A percentile compares a stretch with the other conserved stretches of the same genome.
Conservation (phyloP, 129 eudicot genomes). For the Erigeron canadensis region DNA sequence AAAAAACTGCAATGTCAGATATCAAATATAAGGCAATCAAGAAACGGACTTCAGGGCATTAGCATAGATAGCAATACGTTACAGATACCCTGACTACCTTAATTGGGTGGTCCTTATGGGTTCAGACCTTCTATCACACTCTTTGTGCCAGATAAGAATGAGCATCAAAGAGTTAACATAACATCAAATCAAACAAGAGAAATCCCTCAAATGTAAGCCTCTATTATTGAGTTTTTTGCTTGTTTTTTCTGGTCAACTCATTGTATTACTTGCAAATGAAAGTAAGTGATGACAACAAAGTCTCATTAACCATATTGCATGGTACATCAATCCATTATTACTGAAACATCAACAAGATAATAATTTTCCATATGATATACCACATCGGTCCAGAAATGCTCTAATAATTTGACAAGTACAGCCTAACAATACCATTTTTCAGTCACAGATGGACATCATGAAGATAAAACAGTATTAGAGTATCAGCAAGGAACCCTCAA, state of each 20-base stretch:
- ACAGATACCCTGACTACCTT: no score
- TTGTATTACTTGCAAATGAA: background rate
- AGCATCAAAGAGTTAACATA: no score
- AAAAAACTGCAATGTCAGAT: background rate
- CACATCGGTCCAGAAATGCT: background rate
- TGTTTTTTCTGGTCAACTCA: background rate
- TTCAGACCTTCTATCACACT: background rate
- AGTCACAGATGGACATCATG: background rate
- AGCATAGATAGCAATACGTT: background rate
- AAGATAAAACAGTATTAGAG: no score
- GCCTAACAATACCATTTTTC: background rate
- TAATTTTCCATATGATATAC: background rate
- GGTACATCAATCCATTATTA: background rate
- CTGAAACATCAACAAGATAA: background rate
- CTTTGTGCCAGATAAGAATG: background rate
- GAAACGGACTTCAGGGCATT: background rate
- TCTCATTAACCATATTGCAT: slow-evolving; percentile 9
- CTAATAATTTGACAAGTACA: background rate
- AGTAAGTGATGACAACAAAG: background rate
- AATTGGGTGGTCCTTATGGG: no score
- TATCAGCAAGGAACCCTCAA: no score
- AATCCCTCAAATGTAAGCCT: background rate
- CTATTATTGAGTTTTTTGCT: background rate
- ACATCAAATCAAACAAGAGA: no score
- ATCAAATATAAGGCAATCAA: slow-evolving; percentile 1